Conservation (phyloP, 306 rosid species). For the Sphenostylis stenocarpa region DNA sequence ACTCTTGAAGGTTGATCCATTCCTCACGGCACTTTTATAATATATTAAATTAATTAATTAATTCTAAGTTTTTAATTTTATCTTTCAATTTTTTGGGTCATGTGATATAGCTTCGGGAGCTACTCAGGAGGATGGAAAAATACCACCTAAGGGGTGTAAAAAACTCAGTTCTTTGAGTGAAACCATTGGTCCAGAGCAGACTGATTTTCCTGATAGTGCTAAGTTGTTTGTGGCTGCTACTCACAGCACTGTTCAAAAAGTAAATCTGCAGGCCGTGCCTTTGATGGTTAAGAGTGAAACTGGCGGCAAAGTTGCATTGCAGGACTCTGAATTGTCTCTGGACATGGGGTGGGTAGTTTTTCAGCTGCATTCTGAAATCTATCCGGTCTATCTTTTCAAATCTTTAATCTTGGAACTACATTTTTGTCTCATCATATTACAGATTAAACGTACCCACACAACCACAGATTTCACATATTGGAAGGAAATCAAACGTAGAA, state of each 20-base stretch:
- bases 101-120: conserved; percentile 32
- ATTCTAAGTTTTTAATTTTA: not conserved
- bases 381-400: not conserved
- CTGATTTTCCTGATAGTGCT: conserved; percentile 18
- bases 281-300: conserved; percentile 32
- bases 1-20: conserved; percentile 56
- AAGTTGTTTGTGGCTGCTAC: conserved; percentile 27
- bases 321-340: conserved; percentile 38
- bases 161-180: conserved; percentile 31
- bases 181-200: conserved; percentile 28
- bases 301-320: conserved; percentile 27
- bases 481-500: conserved; percentile 40
- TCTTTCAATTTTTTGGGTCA: not conserved
- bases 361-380: conserved; percentile 1
- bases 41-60: not conserved
- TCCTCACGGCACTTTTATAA: not conserved
- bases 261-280: conserved; percentile 31
- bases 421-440: conserved; percentile 29
- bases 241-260: conserved; percentile 26
- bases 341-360: conserved; percentile 57
- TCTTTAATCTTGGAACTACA: not conserved
- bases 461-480: conserved; percentile 33
- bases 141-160: conserved; percentile 27
- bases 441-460: conserved; percentile 45
- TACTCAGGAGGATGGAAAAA: conserved; percentile 29